A percentile compares a stretch with the other conserved stretches of the same genome.
These are phyloP conservation scores for Pholiota conissans DNA, from an alignment of 768 basidiomycete genomes.

Conservation along the genomic window DNA sequence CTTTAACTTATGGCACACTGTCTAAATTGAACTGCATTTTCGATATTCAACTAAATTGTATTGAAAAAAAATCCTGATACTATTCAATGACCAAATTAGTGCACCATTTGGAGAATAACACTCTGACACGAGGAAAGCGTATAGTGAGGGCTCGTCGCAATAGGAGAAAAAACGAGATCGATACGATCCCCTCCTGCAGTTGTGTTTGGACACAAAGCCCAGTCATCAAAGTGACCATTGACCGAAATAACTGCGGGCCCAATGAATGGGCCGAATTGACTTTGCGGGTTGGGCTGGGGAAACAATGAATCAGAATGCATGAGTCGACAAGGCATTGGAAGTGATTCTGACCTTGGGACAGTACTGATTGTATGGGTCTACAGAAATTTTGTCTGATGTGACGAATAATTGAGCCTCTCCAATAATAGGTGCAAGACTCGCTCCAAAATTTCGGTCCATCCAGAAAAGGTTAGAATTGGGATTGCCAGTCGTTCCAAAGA, in stretches of 20 bases:
- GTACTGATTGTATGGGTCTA: neutral
- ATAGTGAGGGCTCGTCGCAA: conserved; percentile 1
- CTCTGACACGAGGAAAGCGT: neutral
- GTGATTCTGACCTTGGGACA: conserved; percentile 4
- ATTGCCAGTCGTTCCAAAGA: neutral
- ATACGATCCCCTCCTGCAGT: neutral
- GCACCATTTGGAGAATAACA: neutral
- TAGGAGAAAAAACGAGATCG: conserved; percentile 1
- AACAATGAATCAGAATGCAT: neutral
- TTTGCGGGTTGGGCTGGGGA: conserved; percentile 11
- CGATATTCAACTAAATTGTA: no score
- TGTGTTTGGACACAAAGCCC: conserved; percentile 1
- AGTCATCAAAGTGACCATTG: conserved; percentile 7
- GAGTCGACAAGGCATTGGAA: neutral
- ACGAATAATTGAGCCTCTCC: conserved; percentile 1
- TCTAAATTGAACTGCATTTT: no score
- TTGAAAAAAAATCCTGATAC: no score
- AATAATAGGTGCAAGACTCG: neutral
- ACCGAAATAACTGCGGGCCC: conserved; percentile 14
- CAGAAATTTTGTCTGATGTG: neutral
- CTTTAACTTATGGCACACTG: no score
- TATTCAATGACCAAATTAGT: no score
- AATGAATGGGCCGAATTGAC: conserved; percentile 14
- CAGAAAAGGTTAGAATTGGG: neutral
- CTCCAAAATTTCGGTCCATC: neutral